phyloP scores from a whole-genome alignment of 768 basidiomycete genomes.

The Termitomyces titanicus region DNA sequence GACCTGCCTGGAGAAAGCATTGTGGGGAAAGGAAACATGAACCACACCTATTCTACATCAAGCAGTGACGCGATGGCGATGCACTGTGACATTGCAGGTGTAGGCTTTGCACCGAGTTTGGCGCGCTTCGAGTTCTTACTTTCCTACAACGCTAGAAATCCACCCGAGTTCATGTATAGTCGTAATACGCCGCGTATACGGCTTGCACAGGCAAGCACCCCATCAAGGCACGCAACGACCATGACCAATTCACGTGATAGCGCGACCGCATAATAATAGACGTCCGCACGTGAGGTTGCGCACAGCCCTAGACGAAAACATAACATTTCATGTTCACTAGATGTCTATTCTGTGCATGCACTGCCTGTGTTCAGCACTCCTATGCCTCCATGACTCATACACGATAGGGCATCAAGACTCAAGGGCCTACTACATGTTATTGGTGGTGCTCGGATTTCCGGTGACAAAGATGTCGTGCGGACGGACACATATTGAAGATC shows the following conservation, averaged over 20 bases:
- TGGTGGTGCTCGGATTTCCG: background rate
- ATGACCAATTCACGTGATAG: background rate
- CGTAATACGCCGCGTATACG: background rate
- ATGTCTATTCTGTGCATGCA: background rate
- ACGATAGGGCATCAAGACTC: background rate
- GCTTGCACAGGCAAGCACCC: background rate
- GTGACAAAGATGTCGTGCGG: background rate
- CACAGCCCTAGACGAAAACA: background rate
- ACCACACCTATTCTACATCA: background rate
- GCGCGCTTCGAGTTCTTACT: background rate
- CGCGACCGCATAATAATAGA: background rate
- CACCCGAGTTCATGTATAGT: background rate
- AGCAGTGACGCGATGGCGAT: background rate
- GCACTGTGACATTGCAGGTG: background rate
- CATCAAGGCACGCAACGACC: background rate
- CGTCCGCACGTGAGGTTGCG: no score
- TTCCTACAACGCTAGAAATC: no score
- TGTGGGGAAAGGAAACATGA: background rate
- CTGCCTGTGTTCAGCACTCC: constrained; percentile 1
- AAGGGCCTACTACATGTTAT: background rate
- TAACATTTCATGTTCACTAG: background rate
- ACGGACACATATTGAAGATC: background rate
- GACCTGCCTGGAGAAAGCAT: background rate
- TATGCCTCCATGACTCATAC: background rate
- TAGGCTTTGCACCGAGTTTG: no score